Evolutionary conservation across 2,329 filamentous ascomycete genomes (phyloP), one percentile per base, ranked within the genome.

Genomic region (Dothistroma septosporum): DNA sequence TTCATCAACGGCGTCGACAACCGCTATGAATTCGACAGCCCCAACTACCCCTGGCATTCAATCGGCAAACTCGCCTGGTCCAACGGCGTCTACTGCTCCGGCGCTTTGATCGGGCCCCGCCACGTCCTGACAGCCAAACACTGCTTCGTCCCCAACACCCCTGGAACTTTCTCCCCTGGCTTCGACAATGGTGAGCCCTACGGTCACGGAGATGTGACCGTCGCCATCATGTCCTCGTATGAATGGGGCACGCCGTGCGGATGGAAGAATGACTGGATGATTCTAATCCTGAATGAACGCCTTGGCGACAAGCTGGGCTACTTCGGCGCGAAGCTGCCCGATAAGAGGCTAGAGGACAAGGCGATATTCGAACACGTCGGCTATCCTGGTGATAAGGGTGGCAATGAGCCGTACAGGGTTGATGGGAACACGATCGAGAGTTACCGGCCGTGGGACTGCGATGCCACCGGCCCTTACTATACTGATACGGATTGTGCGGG

Each of bases 401-500:
- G 61, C 41, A n/a, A 37, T 24, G 49, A 53, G 46, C 61, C 61
- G 11, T 62, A 62, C 31, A 53, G 61, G 10, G 54, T 57, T 4
- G 53, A 60, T 33, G 54, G 61, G 5, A 62, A 62, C 28, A 37
- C 54, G 12, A 54, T 62, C 22, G 53, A 57, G 12, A n/a, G 16
- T n/a, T 44, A 31, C 6, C 57, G 54, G 37, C 22, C 33, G 9
- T 62, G 48, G 41, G 57, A 62, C 14, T 62, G 61, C 32, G 57
- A 62, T 57, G 61, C 47, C 1, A 57, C 53, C 2, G 61, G 57
- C 1, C 61, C 61, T 1, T 57, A 54, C 21, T 62, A 62, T n/a
- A 60, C 61, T 3, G 57, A 58, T 52, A 62, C 61, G 19, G 61
- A 62, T 52, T 59, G 58, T 48, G 48, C 47, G 14, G 61, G 61